Conservation (phyloP, 2,329 filamentous ascomycete genomes). For the Aureobasidium zeae region DNA sequence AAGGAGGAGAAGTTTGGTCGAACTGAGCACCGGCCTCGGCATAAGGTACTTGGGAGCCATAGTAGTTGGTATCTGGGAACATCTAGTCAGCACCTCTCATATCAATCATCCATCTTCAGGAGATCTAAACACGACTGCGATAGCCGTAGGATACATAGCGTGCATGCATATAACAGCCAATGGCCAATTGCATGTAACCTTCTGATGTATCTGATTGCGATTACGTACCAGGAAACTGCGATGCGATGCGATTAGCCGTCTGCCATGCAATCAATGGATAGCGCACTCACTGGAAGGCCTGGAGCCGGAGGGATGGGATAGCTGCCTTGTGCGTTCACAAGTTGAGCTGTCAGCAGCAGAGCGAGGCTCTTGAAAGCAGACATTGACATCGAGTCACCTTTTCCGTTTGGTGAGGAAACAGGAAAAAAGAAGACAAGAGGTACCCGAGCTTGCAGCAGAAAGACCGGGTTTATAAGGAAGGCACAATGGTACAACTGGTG, state of each 20-base stretch:
- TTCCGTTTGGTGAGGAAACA: not conserved
- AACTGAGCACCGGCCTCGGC: constrained; percentile 25
- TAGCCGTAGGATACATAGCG: too few relatives aligned
- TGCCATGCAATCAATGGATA: too few relatives aligned
- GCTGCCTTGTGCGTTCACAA: constrained; percentile 23
- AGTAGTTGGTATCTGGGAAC: constrained; percentile 24
- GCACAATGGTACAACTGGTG: too few relatives aligned
- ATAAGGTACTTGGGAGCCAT: constrained; percentile 22
- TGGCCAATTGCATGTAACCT: too few relatives aligned
- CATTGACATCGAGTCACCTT: constrained; percentile 4
- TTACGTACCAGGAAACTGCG: too few relatives aligned
- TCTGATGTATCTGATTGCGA: too few relatives aligned
- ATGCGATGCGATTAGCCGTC: too few relatives aligned
- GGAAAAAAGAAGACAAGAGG: not conserved
- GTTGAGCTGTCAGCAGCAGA: constrained; percentile 25
- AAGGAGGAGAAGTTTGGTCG: constrained; percentile 47
- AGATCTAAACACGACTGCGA: too few relatives aligned
- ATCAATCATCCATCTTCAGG: not conserved
- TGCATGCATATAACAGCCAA: too few relatives aligned
- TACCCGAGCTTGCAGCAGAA: not conserved
- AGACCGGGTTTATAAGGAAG: not conserved
- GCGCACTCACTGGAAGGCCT: constrained; percentile 18
- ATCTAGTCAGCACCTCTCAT: too few relatives aligned
- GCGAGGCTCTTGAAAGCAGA: constrained; percentile 7
- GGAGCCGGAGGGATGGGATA: constrained; percentile 18